phyloP scores from a whole-genome alignment of 371 early-diverging fungal species.

The Rhizopus delemar region DNA sequence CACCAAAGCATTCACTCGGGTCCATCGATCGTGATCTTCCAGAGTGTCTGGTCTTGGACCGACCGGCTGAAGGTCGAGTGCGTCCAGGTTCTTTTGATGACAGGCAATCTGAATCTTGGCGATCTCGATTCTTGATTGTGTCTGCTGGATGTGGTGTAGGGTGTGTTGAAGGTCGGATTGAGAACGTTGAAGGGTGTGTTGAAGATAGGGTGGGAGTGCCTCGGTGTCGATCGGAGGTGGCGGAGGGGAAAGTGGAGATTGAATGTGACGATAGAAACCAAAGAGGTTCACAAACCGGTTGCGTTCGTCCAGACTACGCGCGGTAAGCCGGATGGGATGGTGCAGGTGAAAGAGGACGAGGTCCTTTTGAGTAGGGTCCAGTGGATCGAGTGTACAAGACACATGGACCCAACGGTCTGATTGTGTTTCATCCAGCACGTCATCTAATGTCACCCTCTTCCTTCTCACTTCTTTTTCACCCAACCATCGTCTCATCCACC shows the following conservation, averaged over 20 bases:
- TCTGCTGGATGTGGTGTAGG: neutral
- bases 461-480: too few species aligned
- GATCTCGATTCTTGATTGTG: neutral
- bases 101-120: slow-evolving; percentile 6
- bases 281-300: slow-evolving; percentile 31
- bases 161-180: neutral
- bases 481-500: neutral
- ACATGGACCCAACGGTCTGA: slow-evolving; percentile 30
- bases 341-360: neutral
- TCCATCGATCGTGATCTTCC: neutral
- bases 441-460: too few species aligned
- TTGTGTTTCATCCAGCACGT: too few species aligned
- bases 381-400: slow-evolving; percentile 12
- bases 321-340: slow-evolving; percentile 5
- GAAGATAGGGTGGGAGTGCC: neutral
- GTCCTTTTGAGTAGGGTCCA: slow-evolving; percentile 2
- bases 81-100: neutral
- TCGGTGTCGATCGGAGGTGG: neutral
- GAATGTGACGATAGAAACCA: slow-evolving; percentile 9
- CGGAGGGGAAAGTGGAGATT: neutral
- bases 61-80: neutral
- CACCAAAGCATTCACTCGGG: slow-evolving; percentile 9
- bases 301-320: slow-evolving; percentile 22
- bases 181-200: neutral
- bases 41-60: neutral